These are phyloP conservation scores for Trichophyton benhamiae DNA, from an alignment of 2,329 filamentous ascomycete genomes.

Conservation along the genomic window DNA sequence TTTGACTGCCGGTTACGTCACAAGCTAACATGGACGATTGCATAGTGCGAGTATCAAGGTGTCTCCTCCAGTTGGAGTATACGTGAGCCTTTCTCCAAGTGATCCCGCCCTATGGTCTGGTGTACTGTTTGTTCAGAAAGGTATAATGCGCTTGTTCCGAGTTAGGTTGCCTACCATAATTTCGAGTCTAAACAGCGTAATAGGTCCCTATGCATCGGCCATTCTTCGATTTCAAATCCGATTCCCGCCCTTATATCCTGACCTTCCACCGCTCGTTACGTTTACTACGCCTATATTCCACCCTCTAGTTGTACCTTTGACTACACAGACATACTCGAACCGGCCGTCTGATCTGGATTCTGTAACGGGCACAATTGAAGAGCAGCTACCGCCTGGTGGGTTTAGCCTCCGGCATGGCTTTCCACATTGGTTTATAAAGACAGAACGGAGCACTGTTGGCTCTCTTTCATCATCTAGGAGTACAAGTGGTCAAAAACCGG, in stretches of 20 bases:
- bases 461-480: conserved; percentile 31
- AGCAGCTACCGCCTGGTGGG: conserved; percentile 72
- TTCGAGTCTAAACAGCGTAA: background rate
- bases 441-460: conserved; percentile 32
- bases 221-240: conserved; percentile 82
- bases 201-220: conserved; percentile 79
- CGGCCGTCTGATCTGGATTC: conserved; percentile 58
- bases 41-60: conserved; percentile 65
- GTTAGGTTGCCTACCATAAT: conserved; percentile 6
- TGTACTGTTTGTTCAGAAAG: conserved; percentile 82
- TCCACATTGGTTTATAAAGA: conserved; percentile 70
- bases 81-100: conserved; percentile 69
- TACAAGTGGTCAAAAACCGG: conserved; percentile 23
- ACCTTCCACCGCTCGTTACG: conserved; percentile 67
- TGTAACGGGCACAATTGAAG: conserved; percentile 70
- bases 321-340: conserved; percentile 87
- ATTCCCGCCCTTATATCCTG: conserved; percentile 71
- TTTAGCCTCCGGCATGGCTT: conserved; percentile 89
- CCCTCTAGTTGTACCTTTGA: conserved; percentile 78
- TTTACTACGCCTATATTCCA: conserved; percentile 93
- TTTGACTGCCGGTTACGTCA: background rate
- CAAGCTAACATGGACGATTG: background rate
- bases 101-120: conserved; percentile 76
- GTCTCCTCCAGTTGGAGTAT: conserved; percentile 73
- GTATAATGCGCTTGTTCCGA: conserved; percentile 35